Percentiles rank a stretch among this genome's conserved stretches.
phyloP scores from a whole-genome alignment of 805 yeast species.

The Ogataea kodamae region DNA sequence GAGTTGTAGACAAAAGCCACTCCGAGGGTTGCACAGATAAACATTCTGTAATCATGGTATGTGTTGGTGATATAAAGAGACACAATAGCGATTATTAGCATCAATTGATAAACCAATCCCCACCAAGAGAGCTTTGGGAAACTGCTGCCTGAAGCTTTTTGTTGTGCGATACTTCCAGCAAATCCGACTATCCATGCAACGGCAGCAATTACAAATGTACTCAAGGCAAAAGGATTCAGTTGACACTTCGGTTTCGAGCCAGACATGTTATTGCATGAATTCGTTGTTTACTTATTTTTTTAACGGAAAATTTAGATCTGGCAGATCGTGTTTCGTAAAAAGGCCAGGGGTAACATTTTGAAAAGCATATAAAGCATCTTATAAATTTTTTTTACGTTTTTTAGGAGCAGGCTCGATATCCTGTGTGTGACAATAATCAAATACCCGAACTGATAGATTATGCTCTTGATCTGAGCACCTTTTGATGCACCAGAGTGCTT shows the following conservation, averaged over 20 bases:
- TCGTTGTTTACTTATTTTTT: slow-evolving; percentile 9
- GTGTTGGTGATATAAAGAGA: slow-evolving; percentile 56
- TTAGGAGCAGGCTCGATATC: not conserved
- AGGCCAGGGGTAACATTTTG: too few relatives aligned
- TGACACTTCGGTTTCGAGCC: slow-evolving; percentile 20
- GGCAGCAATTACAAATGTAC: slow-evolving; percentile 69
- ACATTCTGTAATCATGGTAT: slow-evolving; percentile 64
- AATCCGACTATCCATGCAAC: slow-evolving; percentile 87
- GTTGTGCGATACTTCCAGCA: slow-evolving; percentile 74
- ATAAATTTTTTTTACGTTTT: slow-evolving; percentile 2
- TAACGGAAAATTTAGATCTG: not conserved
- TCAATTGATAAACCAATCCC: slow-evolving; percentile 81
- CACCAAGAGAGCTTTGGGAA: slow-evolving; percentile 95
- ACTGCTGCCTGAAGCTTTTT: slow-evolving; percentile 34
- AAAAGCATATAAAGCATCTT: too few relatives aligned
- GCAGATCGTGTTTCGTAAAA: too few relatives aligned
- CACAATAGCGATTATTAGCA: slow-evolving; percentile 51
- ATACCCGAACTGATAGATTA: too few relatives aligned
- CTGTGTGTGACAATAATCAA: too few relatives aligned
- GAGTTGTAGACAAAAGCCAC: slow-evolving; percentile 82
- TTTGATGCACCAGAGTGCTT: slow-evolving; percentile 11
- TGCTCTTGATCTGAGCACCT: not conserved
- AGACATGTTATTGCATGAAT: slow-evolving; percentile 11
- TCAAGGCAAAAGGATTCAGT: slow-evolving; percentile 74
- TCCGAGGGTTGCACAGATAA: slow-evolving; percentile 54